phyloP scores from a whole-genome alignment of 1,284 basidiomycete species.

The Cutaneotrichosporon mucoides region DNA sequence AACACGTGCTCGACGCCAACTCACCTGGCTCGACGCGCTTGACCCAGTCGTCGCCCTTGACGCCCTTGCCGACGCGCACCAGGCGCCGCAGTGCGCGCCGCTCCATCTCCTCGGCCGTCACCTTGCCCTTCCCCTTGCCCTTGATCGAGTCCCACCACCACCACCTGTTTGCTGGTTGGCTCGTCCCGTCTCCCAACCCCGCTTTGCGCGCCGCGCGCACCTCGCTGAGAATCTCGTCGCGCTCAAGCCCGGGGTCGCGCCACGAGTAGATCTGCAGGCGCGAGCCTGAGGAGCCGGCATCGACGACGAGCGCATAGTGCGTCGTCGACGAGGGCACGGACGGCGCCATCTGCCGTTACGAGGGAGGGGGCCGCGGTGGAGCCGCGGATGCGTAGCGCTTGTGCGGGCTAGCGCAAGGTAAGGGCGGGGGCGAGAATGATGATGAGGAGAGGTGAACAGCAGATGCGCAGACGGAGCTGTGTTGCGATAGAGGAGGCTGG shows the following conservation, averaged over 20 bases:
- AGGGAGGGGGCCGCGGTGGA: too few relatives aligned
- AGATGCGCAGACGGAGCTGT: too few relatives aligned
- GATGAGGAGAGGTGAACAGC: too few relatives aligned
- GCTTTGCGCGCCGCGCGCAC: constrained; percentile 26
- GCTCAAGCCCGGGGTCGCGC: constrained; percentile 68
- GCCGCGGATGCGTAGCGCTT: too few relatives aligned
- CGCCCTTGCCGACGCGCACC: constrained; percentile 88
- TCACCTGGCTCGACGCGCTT: constrained; percentile 88
- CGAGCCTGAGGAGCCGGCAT: constrained; percentile 96
- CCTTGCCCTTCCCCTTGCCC: constrained; percentile 26
- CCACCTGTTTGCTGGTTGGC: background rate
- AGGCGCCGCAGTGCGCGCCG: constrained; percentile 52
- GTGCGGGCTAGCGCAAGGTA: too few relatives aligned
- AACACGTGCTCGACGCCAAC: too few relatives aligned
- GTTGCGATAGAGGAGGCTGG: too few relatives aligned
- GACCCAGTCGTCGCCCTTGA: constrained; percentile 78
- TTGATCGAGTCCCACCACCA: constrained; percentile 39
- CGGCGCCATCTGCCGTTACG: constrained; percentile 35
- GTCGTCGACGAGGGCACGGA: constrained; percentile 55
- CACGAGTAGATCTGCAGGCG: constrained; percentile 96
- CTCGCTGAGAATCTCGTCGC: constrained; percentile 45
- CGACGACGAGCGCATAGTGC: constrained; percentile 92
- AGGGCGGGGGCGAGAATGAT: too few relatives aligned
- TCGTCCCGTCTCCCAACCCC: constrained; percentile 5
- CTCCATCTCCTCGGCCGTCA: constrained; percentile 39